Percentiles rank a stretch among this genome's conserved stretches.
phyloP scores from a whole-genome alignment of 2,329 filamentous ascomycete species.

The Sarocladium strictum region DNA sequence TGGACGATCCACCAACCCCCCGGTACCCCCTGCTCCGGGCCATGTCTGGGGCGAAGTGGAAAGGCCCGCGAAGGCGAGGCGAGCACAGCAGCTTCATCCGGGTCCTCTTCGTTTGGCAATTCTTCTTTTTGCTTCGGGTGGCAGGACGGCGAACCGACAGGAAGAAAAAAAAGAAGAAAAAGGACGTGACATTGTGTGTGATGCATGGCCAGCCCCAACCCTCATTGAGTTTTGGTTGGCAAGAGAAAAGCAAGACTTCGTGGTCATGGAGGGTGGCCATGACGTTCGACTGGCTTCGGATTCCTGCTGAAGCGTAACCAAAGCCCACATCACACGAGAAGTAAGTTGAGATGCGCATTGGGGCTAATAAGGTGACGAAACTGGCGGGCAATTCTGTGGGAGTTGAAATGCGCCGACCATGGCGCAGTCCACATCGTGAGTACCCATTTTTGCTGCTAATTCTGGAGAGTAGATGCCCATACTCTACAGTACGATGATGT shows the following conservation, averaged over 20 bases:
- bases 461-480: neutral
- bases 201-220: neutral
- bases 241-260: neutral
- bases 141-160: no score
- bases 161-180: no score
- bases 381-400: neutral
- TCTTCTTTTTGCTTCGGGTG: neutral
- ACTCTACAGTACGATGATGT: neutral
- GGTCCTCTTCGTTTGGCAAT: neutral
- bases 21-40: neutral
- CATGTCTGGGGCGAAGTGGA: conserved; percentile 14
- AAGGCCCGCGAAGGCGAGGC: conserved; percentile 9
- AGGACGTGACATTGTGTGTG: neutral
- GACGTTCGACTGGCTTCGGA: neutral
- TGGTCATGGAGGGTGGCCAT: neutral
- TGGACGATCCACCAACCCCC: conserved; percentile 4
- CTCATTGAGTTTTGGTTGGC: neutral
- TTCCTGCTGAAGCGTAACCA: neutral
- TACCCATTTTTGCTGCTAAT: conserved; percentile 5
- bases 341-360: conserved; percentile 2
- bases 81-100: neutral
- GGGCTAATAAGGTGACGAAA: neutral
- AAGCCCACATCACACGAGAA: neutral
- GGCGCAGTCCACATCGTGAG: neutral
- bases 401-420: neutral